Evolutionary conservation across 2,329 filamentous ascomycete genomes (phyloP), one percentile per base, ranked within the genome.

Genomic region (Fusarium sp.): DNA sequence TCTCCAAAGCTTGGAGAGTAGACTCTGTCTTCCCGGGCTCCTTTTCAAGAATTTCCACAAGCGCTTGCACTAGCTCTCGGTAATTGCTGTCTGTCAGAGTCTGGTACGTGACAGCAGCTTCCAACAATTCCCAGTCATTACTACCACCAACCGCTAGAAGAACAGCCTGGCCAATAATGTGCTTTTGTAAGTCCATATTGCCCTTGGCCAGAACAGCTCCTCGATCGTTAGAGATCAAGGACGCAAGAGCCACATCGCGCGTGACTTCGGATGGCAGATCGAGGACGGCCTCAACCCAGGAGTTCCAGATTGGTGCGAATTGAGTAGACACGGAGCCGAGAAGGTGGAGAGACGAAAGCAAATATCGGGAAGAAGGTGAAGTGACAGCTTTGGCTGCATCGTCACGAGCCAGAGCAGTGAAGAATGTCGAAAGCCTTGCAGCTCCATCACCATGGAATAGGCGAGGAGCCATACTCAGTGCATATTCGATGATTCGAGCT

Each of bases 341-440:
- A 1, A 86, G 79, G 50, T 90, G 86, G 0, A 97, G 82, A 14
- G 90, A 88, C 1, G 90, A 87, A 11, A 94, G 83, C 0, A 97
- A 79, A 54, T 91, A 87, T 4, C 87, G 80, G 0, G 89, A 88
- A 2, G 93, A 95, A 0, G 92, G 88, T 0, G 93, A 94, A 4
- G 86, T 80, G 5, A 95, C 81, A 18, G 96, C 81, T 3, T 83
- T 81, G 0, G 87, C 83, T 17, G 92, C 83, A 66, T 90, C 83
- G 2, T 88, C 82, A 23, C 84, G 79, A 7, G 92, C 80, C 44
- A 92, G 89, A 2, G 73, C 70, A 4, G 80, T 78, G 5, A 90
- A 80, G 18, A 86, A 80, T 0, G 82, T 75, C 7, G 84, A 79
- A 15, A 90, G 80, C 3, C 80, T 74, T 10, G 75, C 55, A 3